Percentiles rank a stretch among this genome's conserved stretches.
phyloP scores from a whole-genome alignment of 805 yeast species.

The Cephaloascus fragrans region DNA sequence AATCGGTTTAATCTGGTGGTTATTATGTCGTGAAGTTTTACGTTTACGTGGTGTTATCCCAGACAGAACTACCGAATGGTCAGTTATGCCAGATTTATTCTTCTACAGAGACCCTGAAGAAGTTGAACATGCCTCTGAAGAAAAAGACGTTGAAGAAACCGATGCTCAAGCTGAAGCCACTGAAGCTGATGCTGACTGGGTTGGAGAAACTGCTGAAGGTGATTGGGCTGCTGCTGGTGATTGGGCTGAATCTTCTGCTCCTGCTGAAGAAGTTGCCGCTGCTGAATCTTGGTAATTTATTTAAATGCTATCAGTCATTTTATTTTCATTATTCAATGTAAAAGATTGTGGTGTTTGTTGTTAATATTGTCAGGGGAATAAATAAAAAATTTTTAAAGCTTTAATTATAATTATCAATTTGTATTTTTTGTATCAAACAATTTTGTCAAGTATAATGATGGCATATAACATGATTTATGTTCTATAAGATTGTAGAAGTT shows the following conservation, averaged over 20 bases:
- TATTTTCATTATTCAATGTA: neutral
- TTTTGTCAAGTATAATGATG: no score
- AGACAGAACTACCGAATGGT: conserved; percentile 95
- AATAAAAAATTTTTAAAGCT: neutral
- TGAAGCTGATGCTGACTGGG: conserved; percentile 52
- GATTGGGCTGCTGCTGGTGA: conserved; percentile 52
- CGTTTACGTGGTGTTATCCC: conserved; percentile 97
- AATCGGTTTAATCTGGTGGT: conserved; percentile 99
- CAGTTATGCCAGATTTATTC: conserved; percentile 99
- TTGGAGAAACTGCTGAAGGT: conserved; percentile 48
- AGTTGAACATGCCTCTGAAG: conserved; percentile 71
- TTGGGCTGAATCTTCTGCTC: conserved; percentile 42
- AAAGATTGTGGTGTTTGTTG: no score
- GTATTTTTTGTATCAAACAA: no score
- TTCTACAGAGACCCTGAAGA: conserved; percentile 99
- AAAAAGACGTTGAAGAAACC: conserved; percentile 42
- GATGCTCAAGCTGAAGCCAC: conserved; percentile 53
- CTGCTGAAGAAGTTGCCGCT: conserved; percentile 49
- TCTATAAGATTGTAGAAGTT: no score
- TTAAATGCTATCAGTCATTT: neutral
- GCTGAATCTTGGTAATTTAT: neutral
- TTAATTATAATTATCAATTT: no score
- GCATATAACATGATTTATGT: no score
- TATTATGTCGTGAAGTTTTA: conserved; percentile 97
- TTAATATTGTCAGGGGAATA: neutral